Percentiles rank a stretch among this genome's conserved stretches.
phyloP scores from a whole-genome alignment of 305 asterid species.

The Fraxinus dipetala region DNA sequence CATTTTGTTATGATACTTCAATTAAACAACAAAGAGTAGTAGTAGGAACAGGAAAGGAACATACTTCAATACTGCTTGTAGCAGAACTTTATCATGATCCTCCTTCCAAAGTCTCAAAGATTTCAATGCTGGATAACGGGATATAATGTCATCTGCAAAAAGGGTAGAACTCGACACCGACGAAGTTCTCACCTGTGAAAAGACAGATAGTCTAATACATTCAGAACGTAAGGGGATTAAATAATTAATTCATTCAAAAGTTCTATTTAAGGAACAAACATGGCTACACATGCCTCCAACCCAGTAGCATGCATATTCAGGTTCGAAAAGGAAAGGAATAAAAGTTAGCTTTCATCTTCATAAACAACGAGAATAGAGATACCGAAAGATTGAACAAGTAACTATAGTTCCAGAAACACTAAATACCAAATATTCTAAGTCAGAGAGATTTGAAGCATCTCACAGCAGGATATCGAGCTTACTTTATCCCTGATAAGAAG shows the following conservation, averaged over 20 bases:
- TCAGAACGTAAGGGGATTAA: not conserved
- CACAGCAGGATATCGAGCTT: slow-evolving; percentile 27
- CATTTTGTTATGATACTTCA: slow-evolving; percentile 8
- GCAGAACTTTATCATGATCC: slow-evolving; percentile 68
- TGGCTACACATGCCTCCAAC: not conserved
- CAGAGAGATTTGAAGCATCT: not conserved
- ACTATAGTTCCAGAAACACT: slow-evolving; percentile 15
- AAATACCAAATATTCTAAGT: not conserved
- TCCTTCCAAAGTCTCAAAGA: slow-evolving; percentile 88
- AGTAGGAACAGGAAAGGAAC: slow-evolving; percentile 12
- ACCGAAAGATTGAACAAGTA: not conserved
- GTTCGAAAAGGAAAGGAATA: not conserved
- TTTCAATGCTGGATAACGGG: slow-evolving; percentile 69
- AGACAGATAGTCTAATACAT: not conserved
- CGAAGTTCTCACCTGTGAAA: slow-evolving; percentile 58
- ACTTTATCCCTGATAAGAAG: slow-evolving; percentile 77
- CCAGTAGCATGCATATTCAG: not conserved
- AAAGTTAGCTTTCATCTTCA: slow-evolving; percentile 13
- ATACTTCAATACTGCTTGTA: slow-evolving; percentile 83
- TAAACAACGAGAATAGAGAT: slow-evolving; percentile 12
- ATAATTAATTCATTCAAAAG: not conserved
- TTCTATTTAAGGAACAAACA: not conserved
- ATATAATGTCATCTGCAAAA: slow-evolving; percentile 62
- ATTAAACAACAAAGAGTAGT: not conserved
- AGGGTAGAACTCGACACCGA: slow-evolving; percentile 46